Evolutionary conservation across 805 yeast genomes (phyloP), one percentile per base, ranked within the genome.

Genomic region (Spathaspora passalidarum): DNA sequence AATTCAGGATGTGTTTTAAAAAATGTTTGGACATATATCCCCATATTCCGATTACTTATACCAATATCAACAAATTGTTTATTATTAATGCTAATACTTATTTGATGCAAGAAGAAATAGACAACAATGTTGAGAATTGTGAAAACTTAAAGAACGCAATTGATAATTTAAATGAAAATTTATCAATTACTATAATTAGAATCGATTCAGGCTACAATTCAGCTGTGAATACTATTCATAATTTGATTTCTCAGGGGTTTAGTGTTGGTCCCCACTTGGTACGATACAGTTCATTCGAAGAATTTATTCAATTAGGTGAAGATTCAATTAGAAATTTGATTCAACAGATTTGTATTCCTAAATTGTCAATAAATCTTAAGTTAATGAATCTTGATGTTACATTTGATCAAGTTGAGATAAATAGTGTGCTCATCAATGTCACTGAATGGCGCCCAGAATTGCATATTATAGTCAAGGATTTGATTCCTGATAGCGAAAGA

Each of bases 11-110:
- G 16, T 43, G 57, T 20, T 48, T 67, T 34, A 61, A 56, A n/a
- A 67, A 66, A 42, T 59, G 65, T 45, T 50, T 53, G 37, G 59
- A 59, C 13, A 49, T 66, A 21, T 51, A 51, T 16, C 62, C 68
- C 2, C 63, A 63, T 45, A 53, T 63, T 22, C 58, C 50, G 4
- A n/a, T 20, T 6, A 29, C 32, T 1, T 2, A 23, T 2, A 42
- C 38, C 11, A 34, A 36, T 26, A 39, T 50, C n/a, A 52, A 52
- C 34, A 54, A 51, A 25, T 32, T 56, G 16, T 29, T 62, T 1
- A 40, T 60, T 9, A 11, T 61, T 6, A 56, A 51, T 38, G 41
- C 52, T 1, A 54, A 50, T 23, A 26, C 41, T 16, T 53, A 49
- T 40, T 22, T 13, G 20, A 18, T 20, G 8, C 18, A 16, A 11